Evolutionary conservation across 192 early-diverging fungal species (phyloP).

Genomic region (Coemansia reversa): DNA sequence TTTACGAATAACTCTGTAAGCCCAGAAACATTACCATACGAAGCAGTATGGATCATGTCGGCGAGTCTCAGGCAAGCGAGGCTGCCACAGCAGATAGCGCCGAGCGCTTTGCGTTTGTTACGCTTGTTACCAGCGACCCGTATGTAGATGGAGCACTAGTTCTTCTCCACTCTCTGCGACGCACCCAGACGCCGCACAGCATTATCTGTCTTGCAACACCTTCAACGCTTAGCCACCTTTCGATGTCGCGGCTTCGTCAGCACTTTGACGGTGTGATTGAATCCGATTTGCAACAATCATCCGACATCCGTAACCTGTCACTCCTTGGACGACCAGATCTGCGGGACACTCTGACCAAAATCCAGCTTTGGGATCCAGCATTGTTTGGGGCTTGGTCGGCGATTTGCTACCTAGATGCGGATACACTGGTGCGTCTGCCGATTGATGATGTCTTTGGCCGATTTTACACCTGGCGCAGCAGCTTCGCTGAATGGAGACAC

Average conservation of each 20-base stretch:
- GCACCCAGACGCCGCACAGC: slow-evolving; percentile 59
- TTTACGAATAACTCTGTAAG: neutral
- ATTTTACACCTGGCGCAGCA: slow-evolving; percentile 32
- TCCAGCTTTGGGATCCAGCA: slow-evolving; percentile 80
- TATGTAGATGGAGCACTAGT: slow-evolving; percentile 85
- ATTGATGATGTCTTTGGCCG: slow-evolving; percentile 81
- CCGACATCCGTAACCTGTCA: slow-evolving; percentile 43
- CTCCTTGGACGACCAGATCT: slow-evolving; percentile 91
- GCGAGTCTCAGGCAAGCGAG: neutral
- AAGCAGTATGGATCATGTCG: slow-evolving; percentile 3
- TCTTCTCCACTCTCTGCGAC: slow-evolving; percentile 72
- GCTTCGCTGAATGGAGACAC: slow-evolving; percentile 31
- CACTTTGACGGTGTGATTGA: slow-evolving; percentile 73
- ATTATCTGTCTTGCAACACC: slow-evolving; percentile 74
- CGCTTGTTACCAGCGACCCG: slow-evolving; percentile 80
- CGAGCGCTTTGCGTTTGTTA: slow-evolving; percentile 68
- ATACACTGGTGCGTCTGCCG: slow-evolving; percentile 78
- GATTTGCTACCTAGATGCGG: slow-evolving; percentile 85
- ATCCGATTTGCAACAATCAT: slow-evolving; percentile 66
- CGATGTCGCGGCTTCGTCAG: slow-evolving; percentile 55
- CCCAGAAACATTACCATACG: neutral
- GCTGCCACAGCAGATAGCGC: slow-evolving; percentile 3
- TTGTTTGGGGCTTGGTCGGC: slow-evolving; percentile 61
- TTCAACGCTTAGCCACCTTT: slow-evolving; percentile 51
- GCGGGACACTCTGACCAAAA: slow-evolving; percentile 85